These are phyloP conservation scores for Parasitella parasitica DNA, from an alignment of 371 early-diverging fungal species.

Conservation along the genomic window DNA sequence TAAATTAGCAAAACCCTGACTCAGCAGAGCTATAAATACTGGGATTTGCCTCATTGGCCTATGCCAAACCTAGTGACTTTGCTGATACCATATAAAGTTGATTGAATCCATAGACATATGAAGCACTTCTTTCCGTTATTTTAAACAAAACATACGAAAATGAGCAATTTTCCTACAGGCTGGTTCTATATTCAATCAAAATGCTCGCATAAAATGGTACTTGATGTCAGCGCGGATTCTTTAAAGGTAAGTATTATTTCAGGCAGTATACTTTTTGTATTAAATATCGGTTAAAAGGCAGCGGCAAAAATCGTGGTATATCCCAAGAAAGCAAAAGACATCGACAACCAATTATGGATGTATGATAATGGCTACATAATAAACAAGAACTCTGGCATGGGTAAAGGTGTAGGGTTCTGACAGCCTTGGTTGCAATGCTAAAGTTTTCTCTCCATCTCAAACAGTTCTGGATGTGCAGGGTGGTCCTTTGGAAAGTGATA, in stretches of 20 bases:
- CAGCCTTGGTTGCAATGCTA: no score
- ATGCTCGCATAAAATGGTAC: constrained; percentile 43
- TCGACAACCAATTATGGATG: constrained; percentile 39
- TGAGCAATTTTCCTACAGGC: constrained; percentile 47
- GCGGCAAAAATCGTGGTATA: constrained; percentile 42
- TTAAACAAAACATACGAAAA: constrained; percentile 3
- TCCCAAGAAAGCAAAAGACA: constrained; percentile 37
- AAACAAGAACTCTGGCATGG: constrained; percentile 30
- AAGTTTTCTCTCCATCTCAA: background rate
- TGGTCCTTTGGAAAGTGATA: constrained; percentile 41
- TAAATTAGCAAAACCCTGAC: no score
- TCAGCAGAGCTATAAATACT: no score
- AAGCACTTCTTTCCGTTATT: no score
- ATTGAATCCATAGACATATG: no score
- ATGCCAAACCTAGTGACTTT: no score
- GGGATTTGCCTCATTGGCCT: no score
- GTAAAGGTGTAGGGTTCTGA: constrained; percentile 5
- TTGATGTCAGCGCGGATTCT: constrained; percentile 45
- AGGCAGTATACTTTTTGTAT: background rate
- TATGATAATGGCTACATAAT: constrained; percentile 23
- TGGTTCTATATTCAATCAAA: constrained; percentile 53
- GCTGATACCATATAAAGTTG: no score
- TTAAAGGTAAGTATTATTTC: constrained; percentile 29
- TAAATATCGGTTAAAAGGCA: constrained; percentile 19
- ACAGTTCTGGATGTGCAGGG: constrained; percentile 48